Evolutionary conservation across 805 yeast genomes (phyloP), one percentile per base, ranked within the genome.

Genomic region (Ogataea siamensis): DNA sequence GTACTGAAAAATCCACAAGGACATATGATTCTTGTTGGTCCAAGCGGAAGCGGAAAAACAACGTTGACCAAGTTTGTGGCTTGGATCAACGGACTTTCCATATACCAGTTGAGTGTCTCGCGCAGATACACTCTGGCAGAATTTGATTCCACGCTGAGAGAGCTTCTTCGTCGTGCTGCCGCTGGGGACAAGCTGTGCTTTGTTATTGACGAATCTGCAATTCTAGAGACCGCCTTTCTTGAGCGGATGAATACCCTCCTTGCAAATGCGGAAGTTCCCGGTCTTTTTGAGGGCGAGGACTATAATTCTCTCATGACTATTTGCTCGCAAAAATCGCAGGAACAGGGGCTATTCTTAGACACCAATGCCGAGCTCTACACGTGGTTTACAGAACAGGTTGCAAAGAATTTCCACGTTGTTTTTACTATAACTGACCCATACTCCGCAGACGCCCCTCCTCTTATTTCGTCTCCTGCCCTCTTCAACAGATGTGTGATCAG

Each of bases 201-300:
- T 39, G 66, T 89, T 14, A 70, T 91, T 13, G 95, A 87, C 49
- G 96, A 91, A 50, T 78, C 94, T 0, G 76, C 81, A 19, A 76
- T 88, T 34, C 50, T 80, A 28, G 89, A 86, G 22, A 70, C 94
- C 0, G 68, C 93, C 0, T 91, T 89, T 53, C 61, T 91, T 20
- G 98, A 91, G 58, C 67, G 95, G 44, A 87, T 91, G 93, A 91
- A 91, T 51, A 86, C 95, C 0, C 64, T 91, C n/a, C 68, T 91
- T 25, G 96, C 97, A 0, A 91, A 91, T 59, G 85, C 95, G 0
- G 97, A 91, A 53, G 72, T 88, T 25, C 96, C 96, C 1, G 96
- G 95, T 4, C 63, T 91, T 10, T 91, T 87, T 57, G 84, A 76
- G 39, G 88, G 80, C 0, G 94, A 86, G 7, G 89, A 85, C 7